Evolutionary conservation across 2,329 filamentous ascomycete genomes (phyloP).

Genomic region (Mariannaea sp.): DNA sequence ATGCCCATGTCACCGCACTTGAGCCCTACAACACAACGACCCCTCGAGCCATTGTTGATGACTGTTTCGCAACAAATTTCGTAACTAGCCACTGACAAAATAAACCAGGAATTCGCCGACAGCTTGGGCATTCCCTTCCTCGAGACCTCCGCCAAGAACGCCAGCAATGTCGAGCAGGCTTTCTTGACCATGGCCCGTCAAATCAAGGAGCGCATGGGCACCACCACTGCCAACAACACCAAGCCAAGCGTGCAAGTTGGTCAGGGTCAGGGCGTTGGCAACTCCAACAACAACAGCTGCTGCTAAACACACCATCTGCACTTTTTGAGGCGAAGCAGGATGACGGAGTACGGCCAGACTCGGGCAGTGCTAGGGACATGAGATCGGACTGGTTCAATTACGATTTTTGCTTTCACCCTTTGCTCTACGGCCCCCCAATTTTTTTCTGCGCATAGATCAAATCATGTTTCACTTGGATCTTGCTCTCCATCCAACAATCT

Average conservation of each 20-base stretch:
- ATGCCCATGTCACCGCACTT: constrained; percentile 28
- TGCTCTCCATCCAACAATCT: constrained; percentile 32
- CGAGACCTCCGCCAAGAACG: constrained; percentile 99
- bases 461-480: constrained; percentile 43
- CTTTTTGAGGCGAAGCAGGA: constrained; percentile 35
- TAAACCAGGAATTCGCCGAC: constrained; percentile 89
- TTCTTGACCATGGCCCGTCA: constrained; percentile 99
- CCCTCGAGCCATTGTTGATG: constrained; percentile 17
- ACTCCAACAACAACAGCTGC: constrained; percentile 82
- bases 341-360: constrained; percentile 36
- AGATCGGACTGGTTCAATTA: constrained; percentile 40
- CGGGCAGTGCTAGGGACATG: constrained; percentile 38
- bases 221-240: constrained; percentile 92
- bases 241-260: constrained; percentile 98
- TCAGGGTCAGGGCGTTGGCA: constrained; percentile 91
- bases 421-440: constrained; percentile 31
- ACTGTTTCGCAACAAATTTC: too few species aligned
- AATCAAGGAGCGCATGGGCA: constrained; percentile 99
- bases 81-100: constrained; percentile 26
- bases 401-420: constrained; percentile 36
- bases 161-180: constrained; percentile 98
- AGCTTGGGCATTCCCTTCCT: constrained; percentile 98
- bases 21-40: constrained; percentile 15
- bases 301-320: constrained; percentile 65
- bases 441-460: constrained; percentile 46